Evolutionary conservation across 768 basidiomycete genomes (phyloP), one percentile per base, ranked within the genome.

Genomic region (Lentinula lateritia): DNA sequence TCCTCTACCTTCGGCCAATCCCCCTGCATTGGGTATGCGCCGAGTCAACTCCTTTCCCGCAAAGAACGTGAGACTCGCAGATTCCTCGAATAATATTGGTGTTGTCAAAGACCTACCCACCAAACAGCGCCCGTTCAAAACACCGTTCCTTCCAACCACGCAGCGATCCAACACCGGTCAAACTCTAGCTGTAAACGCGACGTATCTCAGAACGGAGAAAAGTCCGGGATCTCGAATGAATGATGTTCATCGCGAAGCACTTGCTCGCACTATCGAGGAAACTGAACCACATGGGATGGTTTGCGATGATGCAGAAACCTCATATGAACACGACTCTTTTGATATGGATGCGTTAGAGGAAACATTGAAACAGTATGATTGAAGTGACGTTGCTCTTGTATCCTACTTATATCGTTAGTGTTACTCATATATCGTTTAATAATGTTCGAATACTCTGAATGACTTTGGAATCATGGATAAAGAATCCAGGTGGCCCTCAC

Each of bases 21-120:
- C 34, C 18, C 58, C 58, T n/a, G 45, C 38, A 50, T 28, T 59
- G n/a, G 58, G 58, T 59, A 59, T 59, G 58, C 58, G 58, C 36
- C 58, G 58, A 6, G 28, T 45, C 23, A 45, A 7, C 13, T 48
- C 58, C 20, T 38, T 59, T 3, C 58, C 58, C 6, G 45, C 45
- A 28, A 59, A 46, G 34, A 59, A 59, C 34, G 35, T 6, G 28
- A 28, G 28, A 28, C 28, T 28, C 35, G 5, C 34, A 8, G 32
- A 34, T 8, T 36, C 15, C 20, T 32, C 32, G 23, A 56, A 56
- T 15, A 13, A 16, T 9, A 6, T 23, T 35, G 32, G 50, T 15
- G 12, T 16, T 32, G 45, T 23, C 5, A 58, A 3, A 48, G 42
- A 50, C 3, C 45, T 46, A 15, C 58, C 56, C 9, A 59, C 48